Evolutionary conservation across 257 asterid species (phyloP), one percentile per base, ranked within the genome.

Genomic region (Jacaranda mimosifolia): DNA sequence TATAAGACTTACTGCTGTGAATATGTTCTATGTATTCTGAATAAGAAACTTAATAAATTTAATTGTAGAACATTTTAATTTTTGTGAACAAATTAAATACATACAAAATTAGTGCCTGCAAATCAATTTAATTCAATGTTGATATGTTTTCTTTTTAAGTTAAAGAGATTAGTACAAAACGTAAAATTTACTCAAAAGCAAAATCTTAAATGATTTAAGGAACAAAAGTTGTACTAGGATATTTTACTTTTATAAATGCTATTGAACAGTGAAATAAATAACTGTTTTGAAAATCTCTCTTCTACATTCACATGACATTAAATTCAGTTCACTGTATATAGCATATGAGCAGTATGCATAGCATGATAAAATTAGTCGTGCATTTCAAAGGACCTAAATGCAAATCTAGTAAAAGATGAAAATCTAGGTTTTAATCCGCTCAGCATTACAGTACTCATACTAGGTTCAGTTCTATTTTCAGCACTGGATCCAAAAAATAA

Each of bases 191-290:
- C 32, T 26, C 32, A 26, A 26, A 26, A 26, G 32, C 76, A 49
- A 69, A 51, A 68, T 69, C 36, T 32, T 51, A 76, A 42, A 38
- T 56, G n/a, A 67, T 42, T 42, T 43, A 67, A 57, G 55, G 32
- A 26, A 26, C 32, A 55, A 36, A 52, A 67, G 26, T 5, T 32
- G 7, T 9, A 57, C n/a, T 18, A 38, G 49, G 72, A 32, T 11
- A 53, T 53, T 51, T 3, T 13, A 10, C 17, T 11, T 51, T 15
- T 10, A 12, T 13, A 51, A n/a, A 51, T 51, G 17, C 4, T 51
- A 13, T 15, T 13, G 57, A 11, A 12, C n/a, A 0, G 57, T 13
- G 17, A n/a, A n/a, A 51, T 13, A 13, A 26, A 2, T 2, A 26
- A 26, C 32, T 26, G 32, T 26, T 26, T 26, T 26, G 32, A 26